Evolutionary conservation across 331 rosid genomes (phyloP), one percentile per base, ranked within the genome.

Genomic region (Malus hybrid): DNA sequence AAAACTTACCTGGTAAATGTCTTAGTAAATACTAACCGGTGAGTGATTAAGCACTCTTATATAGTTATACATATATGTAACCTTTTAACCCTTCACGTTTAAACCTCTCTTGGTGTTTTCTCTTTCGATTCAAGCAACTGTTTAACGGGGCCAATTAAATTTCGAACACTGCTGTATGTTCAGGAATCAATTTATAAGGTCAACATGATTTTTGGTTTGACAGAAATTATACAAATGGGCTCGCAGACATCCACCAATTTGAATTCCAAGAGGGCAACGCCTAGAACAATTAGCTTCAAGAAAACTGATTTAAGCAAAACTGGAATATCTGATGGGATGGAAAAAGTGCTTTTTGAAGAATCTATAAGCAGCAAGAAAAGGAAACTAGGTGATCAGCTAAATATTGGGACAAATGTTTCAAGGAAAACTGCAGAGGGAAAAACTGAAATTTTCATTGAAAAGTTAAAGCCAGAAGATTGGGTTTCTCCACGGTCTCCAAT

Each of bases 361-460:
- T 73, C 84, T n/a, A 31, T 33, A 62, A 69, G 42, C 42, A 67
- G 56, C 18, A 71, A 75, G 75, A 79, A 78, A 76, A 86, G 76
- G 78, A 81, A 81, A 52, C 46, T 78, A 67, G 73, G 80, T 59
- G 78, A 42, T 10, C 48, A 73, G 46, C 65, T 74, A 65, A 82
- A 73, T 80, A 80, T 80, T n/a, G 78, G 82, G 68, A 83, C 79
- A 65, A 22, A 70, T 33, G 64, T 77, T 75, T 74, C 87, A 2
- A 81, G 75, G 80, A 62, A 44, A 70, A 76, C 56, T 56, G n/a
- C 73, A 7, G 60, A 75, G 54, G 81, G 69, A 76, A 63, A 80
- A 67, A 73, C 36, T 19, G 44, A 81, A 56, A 76, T 60, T 5
- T 61, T 63, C 24, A 5, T 36, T 24, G 77, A 67, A 22, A 68